Base-by-base conservation (phyloP, 2,329 filamentous ascomycete species). In the Phialocephala subalpina region DNA sequence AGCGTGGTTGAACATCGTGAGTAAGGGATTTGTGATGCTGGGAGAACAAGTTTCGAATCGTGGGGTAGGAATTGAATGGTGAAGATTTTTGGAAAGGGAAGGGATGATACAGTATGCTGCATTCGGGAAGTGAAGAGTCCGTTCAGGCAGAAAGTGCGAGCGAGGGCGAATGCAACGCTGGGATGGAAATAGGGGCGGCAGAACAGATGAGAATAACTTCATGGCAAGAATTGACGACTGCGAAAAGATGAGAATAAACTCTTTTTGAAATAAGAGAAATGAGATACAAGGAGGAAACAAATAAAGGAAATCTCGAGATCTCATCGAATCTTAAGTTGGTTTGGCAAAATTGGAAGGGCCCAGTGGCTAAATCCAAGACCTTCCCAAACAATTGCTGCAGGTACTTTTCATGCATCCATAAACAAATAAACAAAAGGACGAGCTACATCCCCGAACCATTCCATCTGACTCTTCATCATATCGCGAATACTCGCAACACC, bases 11-110 rank as follows among this genome's bases (percentile, higher is more conserved):
- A 9, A 33, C 4, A 33, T 33, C 4, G 6, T 52, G 47, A 56
- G 33, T 35, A 56, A 56, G 27, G 52, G 9, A 56, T 56, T 56
- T 56, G 27, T 56, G 52, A 56, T 56, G 27, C 18, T 55, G 49
- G 49, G 14, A 12, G 25, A n/a, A 2, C 18, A 47, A 47, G 42
- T 7, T n/a, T 14, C 20, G 20, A 22, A 25, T 22, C 25, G 20
- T 49, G 45, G 45, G 45, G 20, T 49, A 49, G 9, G 22, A 22
- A 49, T 9, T 22, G 45, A 22, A 22, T 11, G 4, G 45, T 49
- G 22, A 14, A n/a, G 3, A 9, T 3, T 47, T 55, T 55, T 27
- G 27, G 20, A 5, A 11, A 22, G 25, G 35, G 52, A n/a, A 9
- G 2, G 25, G 27, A 12, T 8, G 47, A 20, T n/a, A n/a, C 38